Conservation (phyloP, 257 asterid genomes). For the Thymus quinquecostatus region DNA sequence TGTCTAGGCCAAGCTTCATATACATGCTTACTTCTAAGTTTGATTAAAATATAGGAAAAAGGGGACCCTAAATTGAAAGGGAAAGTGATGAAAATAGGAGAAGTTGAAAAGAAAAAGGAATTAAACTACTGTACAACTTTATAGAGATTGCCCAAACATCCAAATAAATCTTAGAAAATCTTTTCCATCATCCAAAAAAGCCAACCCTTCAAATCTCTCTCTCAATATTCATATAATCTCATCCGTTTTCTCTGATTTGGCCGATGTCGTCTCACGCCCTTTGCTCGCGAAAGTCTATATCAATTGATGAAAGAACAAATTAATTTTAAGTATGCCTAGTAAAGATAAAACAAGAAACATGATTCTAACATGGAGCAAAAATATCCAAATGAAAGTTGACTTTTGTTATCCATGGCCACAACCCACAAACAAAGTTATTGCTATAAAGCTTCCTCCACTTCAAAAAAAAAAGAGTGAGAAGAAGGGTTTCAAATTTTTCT, state of each 20-base stretch:
- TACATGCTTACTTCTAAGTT: background rate
- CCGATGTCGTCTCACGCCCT: too few species aligned
- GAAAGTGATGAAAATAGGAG: conserved; percentile 1
- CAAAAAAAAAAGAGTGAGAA: background rate
- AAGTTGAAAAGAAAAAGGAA: background rate
- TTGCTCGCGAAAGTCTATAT: too few species aligned
- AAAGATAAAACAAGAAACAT: too few species aligned
- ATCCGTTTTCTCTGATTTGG: too few species aligned
- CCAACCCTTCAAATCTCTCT: conserved; percentile 6
- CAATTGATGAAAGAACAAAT: too few species aligned
- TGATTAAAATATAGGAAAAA: background rate
- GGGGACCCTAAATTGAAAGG: background rate
- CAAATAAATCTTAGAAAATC: conserved; percentile 32
- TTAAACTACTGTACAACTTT: conserved; percentile 33
- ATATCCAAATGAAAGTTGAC: too few species aligned
- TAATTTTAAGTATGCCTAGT: too few species aligned
- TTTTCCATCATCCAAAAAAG: conserved; percentile 24
- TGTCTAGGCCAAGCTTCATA: background rate
- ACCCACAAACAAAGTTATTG: background rate
- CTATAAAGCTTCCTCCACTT: background rate
- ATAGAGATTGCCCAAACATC: conserved; percentile 33
- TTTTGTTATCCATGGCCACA: too few species aligned
- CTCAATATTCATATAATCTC: background rate
- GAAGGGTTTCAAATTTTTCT: background rate
- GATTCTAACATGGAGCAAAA: too few species aligned